Conservation (phyloP, 2,329 filamentous ascomycete species). For the Penicillium olsonii region DNA sequence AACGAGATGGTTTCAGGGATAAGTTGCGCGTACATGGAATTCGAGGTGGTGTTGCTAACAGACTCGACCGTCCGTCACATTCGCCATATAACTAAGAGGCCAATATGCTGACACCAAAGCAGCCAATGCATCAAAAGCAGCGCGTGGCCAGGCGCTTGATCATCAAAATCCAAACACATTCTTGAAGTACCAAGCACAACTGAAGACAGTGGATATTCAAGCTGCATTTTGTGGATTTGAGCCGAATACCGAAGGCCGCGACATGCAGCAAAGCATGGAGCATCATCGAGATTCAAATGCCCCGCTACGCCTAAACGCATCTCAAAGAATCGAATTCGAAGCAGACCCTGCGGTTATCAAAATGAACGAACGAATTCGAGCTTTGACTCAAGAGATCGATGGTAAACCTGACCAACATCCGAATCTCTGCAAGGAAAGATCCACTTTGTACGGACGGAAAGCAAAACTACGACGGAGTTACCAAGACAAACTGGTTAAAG, state of each 20-base stretch:
- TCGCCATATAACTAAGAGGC: conserved; percentile 3
- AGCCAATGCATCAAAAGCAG: conserved; percentile 19
- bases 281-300: conserved; percentile 20
- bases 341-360: conserved; percentile 10
- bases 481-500: conserved; percentile 14
- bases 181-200: conserved; percentile 20
- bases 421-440: conserved; percentile 8
- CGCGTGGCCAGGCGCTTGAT: conserved; percentile 19
- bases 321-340: conserved; percentile 13
- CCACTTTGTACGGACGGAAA: conserved; percentile 21
- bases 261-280: conserved; percentile 26
- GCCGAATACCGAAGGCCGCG: conserved; percentile 19
- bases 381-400: conserved; percentile 14
- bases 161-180: conserved; percentile 20
- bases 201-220: conserved; percentile 23
- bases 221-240: conserved; percentile 21
- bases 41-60: conserved; percentile 11
- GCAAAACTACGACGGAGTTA: conserved; percentile 14
- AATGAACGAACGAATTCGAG: conserved; percentile 18
- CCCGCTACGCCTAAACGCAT: conserved; percentile 17
- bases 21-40: conserved; percentile 15
- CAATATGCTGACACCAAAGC: too few relatives aligned
- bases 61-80: conserved; percentile 5
- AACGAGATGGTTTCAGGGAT: conserved; percentile 14
- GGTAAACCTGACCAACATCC: conserved; percentile 10